Evolutionary conservation across 2,329 filamentous ascomycete genomes (phyloP).

Genomic region (Monosporascus sp.): DNA sequence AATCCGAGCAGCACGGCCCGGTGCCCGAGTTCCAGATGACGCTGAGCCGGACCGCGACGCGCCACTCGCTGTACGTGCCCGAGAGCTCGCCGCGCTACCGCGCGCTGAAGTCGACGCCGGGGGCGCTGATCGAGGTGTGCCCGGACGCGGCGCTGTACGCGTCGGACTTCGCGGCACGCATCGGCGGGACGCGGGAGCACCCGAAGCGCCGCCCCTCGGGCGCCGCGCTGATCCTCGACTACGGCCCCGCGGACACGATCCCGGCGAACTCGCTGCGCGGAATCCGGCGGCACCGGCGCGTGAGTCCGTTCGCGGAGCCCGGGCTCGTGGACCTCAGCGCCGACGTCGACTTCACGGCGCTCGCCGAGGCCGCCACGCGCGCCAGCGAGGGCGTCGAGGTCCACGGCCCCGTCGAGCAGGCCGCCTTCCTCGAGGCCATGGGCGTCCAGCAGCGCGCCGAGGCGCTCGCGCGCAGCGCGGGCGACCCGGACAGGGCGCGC

Average conservation of each 20-base stretch:
- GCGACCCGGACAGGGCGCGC: constrained; percentile 41
- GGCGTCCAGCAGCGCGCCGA: constrained; percentile 75
- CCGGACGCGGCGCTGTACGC: constrained; percentile 80
- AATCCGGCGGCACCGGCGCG: constrained; percentile 69
- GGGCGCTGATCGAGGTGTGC: constrained; percentile 80
- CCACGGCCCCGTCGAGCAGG: constrained; percentile 86
- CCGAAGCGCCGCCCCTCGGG: constrained; percentile 64
- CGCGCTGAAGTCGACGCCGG: constrained; percentile 59
- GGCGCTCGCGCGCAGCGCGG: constrained; percentile 50
- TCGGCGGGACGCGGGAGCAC: constrained; percentile 60
- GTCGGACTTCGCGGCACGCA: constrained; percentile 74
- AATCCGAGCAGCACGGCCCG: constrained; percentile 43
- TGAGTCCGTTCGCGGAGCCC: constrained; percentile 73
- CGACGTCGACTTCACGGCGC: constrained; percentile 85
- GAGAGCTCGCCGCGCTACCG: constrained; percentile 75
- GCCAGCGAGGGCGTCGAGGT: constrained; percentile 81
- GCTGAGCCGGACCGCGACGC: constrained; percentile 67
- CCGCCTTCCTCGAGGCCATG: constrained; percentile 70
- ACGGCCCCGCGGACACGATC: constrained; percentile 72
- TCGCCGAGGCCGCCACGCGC: constrained; percentile 74
- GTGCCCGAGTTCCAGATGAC: constrained; percentile 84
- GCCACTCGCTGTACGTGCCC: constrained; percentile 80
- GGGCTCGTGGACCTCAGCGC: constrained; percentile 84
- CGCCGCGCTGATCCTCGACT: constrained; percentile 92
- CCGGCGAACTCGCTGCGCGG: constrained; percentile 87